phyloP scores from a whole-genome alignment of 371 early-diverging fungal genomes.

The Rhizoclosmatium hyalinum region DNA sequence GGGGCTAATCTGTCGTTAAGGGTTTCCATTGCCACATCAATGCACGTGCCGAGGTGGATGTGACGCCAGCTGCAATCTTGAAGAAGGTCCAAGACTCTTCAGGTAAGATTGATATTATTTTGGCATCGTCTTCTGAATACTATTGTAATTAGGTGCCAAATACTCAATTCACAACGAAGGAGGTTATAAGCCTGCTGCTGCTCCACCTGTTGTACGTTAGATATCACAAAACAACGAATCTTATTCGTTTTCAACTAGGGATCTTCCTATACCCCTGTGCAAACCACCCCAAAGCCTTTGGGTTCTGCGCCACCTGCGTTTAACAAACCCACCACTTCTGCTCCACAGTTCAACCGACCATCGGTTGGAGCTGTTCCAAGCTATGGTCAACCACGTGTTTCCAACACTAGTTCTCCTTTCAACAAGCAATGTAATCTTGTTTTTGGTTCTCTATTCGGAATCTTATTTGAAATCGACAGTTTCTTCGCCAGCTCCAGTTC shows the following conservation, averaged over 20 bases:
- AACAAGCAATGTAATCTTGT: constrained; percentile 4
- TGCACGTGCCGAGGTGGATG: constrained; percentile 87
- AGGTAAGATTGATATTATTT: no score
- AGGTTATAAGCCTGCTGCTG: constrained; percentile 25
- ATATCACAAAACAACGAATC: background rate
- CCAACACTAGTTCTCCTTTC: background rate
- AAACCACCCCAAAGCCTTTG: constrained; percentile 37
- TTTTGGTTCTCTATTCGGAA: no score
- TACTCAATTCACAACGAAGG: constrained; percentile 78
- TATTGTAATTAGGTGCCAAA: constrained; percentile 70
- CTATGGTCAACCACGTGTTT: background rate
- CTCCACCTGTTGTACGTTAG: constrained; percentile 29
- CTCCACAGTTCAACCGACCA: constrained; percentile 15
- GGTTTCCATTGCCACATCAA: constrained; percentile 90
- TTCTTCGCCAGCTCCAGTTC: background rate
- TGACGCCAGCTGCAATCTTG: constrained; percentile 84
- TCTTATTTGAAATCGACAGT: background rate
- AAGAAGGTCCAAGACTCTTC: constrained; percentile 82
- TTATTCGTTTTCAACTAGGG: constrained; percentile 20
- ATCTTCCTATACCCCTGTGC: constrained; percentile 32
- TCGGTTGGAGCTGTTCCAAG: constrained; percentile 1
- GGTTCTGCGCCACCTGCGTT: constrained; percentile 5
- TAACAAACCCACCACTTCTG: constrained; percentile 21
- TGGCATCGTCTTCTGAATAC: no score
- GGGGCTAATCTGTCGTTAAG: constrained; percentile 35